Evolutionary conservation across 75 land plant species (phyloP).

Genomic region (Gnetum montanum): DNA sequence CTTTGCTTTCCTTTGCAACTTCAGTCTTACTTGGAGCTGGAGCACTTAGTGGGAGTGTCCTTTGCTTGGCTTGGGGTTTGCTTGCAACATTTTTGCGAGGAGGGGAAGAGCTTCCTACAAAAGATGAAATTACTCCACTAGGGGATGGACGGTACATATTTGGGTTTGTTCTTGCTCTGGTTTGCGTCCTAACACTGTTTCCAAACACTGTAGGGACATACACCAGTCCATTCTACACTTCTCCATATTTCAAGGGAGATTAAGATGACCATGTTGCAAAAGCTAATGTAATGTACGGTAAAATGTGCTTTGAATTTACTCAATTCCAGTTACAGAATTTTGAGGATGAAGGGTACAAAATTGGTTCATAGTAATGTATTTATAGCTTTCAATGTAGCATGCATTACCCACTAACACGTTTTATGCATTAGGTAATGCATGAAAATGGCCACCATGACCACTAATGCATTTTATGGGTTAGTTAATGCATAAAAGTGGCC

Average conservation of each 20-base stretch:
- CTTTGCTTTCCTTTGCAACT: constrained; percentile 64
- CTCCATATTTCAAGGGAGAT: constrained; percentile 80
- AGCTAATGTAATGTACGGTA: too few relatives aligned
- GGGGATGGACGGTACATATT: constrained; percentile 64
- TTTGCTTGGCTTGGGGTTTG: constrained; percentile 85
- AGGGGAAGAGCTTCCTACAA: constrained; percentile 93
- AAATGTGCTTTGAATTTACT: too few relatives aligned
- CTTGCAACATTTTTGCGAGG: constrained; percentile 93
- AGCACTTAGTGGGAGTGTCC: constrained; percentile 81
- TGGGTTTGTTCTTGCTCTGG: constrained; percentile 58
- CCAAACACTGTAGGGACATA: constrained; percentile 96
- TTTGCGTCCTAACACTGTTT: constrained; percentile 85
- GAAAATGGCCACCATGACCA: too few relatives aligned
- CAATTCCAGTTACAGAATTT: too few relatives aligned
- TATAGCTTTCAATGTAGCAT: too few relatives aligned
- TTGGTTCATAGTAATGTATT: too few relatives aligned
- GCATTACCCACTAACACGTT: too few relatives aligned
- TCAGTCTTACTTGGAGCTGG: constrained; percentile 77
- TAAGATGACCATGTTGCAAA: too few relatives aligned
- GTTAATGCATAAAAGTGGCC: too few relatives aligned
- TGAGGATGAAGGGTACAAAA: too few relatives aligned
- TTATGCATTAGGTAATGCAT: too few relatives aligned
- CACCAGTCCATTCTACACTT: constrained; percentile 67
- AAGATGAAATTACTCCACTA: constrained; percentile 88
- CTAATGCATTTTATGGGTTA: too few relatives aligned